Evolutionary conservation across 345 rosid genomes (phyloP), one percentile per base, ranked within the genome.

Genomic region (Euphorbia lathyris): DNA sequence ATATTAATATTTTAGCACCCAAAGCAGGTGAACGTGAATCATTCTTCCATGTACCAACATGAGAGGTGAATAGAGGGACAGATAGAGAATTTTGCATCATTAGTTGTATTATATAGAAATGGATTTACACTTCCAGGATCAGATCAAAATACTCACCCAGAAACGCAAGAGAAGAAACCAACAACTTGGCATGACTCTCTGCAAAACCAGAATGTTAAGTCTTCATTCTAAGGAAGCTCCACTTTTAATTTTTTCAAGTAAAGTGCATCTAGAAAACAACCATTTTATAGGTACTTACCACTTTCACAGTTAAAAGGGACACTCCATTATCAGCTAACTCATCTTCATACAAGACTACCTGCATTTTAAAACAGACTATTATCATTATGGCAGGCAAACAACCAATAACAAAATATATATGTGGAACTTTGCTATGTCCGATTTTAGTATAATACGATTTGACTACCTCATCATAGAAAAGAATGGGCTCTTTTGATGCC

Each of bases 101-200:
- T 36, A 32, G 34, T 12, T 63, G 3, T 9, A 22, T 63, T 63
- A 42, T 36, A 10, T 10, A 3, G 51, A 19, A 25, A 57, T 13
- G 19, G 22, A 56, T 48, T 22, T 9, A 4, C 19, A 53, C 71
- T 48, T 30, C 55, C 27, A 32, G 32, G 51, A 70, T 22, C 16
- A 45, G 30, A 55, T n/a, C 58, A 67, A 62, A 17, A 53, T 63
- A 85, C 98, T 87, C 73, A 95, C 99, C 98, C 99, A 95, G 77
- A 86, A 95, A 68, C 87, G 93, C 79, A 90, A 80, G 73, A 95
- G 98, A 80, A 95, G 97, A 83, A 92, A 95, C 97, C 99, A 95
- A 73, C 86, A 82, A 71, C 88, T 88, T 67, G 97, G 99, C 96
- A 95, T 95, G 78, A 95, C 92, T 83, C 97, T 90, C 96, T 95